A percentile compares a stretch with the other conserved stretches of the same genome.
phyloP scores from a whole-genome alignment of 345 rosid genomes.

The Melaleuca quinquenervia region DNA sequence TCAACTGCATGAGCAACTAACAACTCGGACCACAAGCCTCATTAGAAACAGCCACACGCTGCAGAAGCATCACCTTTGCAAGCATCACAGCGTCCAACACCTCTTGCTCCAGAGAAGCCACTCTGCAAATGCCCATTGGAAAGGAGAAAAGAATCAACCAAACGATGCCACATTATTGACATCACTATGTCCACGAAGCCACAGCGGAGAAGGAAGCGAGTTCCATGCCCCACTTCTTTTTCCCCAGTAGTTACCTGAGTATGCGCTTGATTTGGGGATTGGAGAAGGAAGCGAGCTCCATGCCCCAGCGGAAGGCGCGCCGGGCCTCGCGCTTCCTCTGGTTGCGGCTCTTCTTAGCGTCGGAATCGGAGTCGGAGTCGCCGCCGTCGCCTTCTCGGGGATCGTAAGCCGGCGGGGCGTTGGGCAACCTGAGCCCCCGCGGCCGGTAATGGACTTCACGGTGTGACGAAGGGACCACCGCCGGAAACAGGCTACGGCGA shows the following conservation, averaged over 20 bases:
- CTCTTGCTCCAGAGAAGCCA: constrained; percentile 54
- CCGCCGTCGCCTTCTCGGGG: constrained; percentile 10
- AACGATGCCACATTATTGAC: not conserved
- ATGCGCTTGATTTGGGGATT: constrained; percentile 56
- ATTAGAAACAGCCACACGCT: not conserved
- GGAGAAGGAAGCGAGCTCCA: constrained; percentile 74
- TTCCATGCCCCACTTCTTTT: rapidly evolving
- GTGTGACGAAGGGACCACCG: constrained; percentile 15
- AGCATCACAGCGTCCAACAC: constrained; percentile 72
- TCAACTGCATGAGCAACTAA: not conserved
- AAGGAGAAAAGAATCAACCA: not conserved
- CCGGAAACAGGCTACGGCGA: constrained; percentile 7
- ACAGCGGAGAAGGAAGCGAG: not conserved
- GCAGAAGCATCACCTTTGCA: constrained; percentile 42
- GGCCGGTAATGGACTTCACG: constrained; percentile 15
- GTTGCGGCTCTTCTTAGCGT: constrained; percentile 48
- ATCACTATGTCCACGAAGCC: not conserved
- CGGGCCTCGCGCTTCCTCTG: constrained; percentile 89
- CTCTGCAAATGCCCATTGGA: constrained; percentile 12
- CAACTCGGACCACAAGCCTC: not conserved
- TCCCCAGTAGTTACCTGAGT: constrained; percentile 21
- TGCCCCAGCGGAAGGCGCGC: constrained; percentile 75
- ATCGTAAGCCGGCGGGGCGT: constrained; percentile 12
- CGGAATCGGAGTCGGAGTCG: constrained; percentile 38
- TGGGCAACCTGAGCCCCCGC: constrained; percentile 17